Conservation (phyloP, 108 stramenopile species). For the Fragilariopsis cylindrus region DNA sequence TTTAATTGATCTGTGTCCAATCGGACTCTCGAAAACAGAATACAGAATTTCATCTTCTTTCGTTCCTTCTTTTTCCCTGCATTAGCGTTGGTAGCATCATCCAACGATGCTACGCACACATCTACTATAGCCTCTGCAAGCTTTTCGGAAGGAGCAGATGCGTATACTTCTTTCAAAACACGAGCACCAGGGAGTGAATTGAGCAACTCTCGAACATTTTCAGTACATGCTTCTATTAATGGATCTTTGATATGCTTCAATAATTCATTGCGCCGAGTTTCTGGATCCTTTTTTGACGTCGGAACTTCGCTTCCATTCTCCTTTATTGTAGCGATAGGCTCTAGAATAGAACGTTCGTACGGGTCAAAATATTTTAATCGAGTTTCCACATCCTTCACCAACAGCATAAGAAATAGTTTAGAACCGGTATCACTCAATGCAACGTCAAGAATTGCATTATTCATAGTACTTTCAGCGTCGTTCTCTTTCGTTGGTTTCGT, state of each 20-base stretch:
- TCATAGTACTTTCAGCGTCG: constrained; percentile 17
- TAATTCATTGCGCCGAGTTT: constrained; percentile 77
- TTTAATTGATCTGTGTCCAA: constrained; percentile 75
- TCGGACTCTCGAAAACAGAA: constrained; percentile 72
- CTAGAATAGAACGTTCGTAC: constrained; percentile 75
- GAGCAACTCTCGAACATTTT: constrained; percentile 72
- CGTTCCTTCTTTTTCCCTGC: constrained; percentile 9
- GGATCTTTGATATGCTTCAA: constrained; percentile 69
- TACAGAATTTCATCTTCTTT: constrained; percentile 12
- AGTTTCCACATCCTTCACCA: constrained; percentile 55
- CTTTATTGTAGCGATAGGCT: constrained; percentile 37
- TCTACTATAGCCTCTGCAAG: constrained; percentile 52
- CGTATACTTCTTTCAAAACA: constrained; percentile 81
- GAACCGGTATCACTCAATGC: constrained; percentile 77
- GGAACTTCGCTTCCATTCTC: constrained; percentile 63
- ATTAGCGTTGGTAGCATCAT: constrained; percentile 9
- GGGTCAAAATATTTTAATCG: constrained; percentile 86
- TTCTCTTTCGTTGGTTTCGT: constrained; percentile 26
- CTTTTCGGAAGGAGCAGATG: constrained; percentile 41
- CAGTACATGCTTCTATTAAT: constrained; percentile 65
- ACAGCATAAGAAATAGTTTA: constrained; percentile 85
- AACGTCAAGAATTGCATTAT: constrained; percentile 58
- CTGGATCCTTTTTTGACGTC: constrained; percentile 86
- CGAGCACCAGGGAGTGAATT: constrained; percentile 73
- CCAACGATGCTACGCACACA: constrained; percentile 33